A percentile compares a stretch with the other conserved stretches of the same genome.
Evolutionary conservation across 2,329 filamentous ascomycete genomes (phyloP).

Genomic region (Trichoderma gracile): DNA sequence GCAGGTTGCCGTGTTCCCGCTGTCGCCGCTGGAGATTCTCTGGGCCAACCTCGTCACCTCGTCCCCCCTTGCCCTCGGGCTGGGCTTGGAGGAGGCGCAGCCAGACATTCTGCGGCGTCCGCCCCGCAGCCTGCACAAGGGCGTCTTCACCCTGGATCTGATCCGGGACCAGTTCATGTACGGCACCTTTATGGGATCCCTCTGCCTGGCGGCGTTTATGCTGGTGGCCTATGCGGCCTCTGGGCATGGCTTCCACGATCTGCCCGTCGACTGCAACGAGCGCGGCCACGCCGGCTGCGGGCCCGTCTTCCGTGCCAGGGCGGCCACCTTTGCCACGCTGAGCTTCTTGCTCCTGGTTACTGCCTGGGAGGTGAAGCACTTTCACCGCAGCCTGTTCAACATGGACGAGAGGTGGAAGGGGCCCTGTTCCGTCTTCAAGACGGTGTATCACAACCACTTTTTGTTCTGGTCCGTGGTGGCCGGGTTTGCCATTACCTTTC

Average conservation of each 20-base stretch:
- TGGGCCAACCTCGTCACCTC: constrained; percentile 78
- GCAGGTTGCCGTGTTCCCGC: constrained; percentile 64
- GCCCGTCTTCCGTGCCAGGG: constrained; percentile 64
- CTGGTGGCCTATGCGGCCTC: constrained; percentile 55
- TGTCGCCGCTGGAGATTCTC: constrained; percentile 71
- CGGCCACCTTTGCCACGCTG: constrained; percentile 68
- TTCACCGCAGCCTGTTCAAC: constrained; percentile 67
- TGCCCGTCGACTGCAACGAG: constrained; percentile 62
- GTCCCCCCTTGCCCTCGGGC: constrained; percentile 68
- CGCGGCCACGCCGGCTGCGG: constrained; percentile 51
- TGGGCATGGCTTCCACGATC: constrained; percentile 48
- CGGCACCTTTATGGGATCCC: constrained; percentile 61
- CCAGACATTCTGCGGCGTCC: constrained; percentile 67
- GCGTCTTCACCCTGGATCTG: constrained; percentile 65
- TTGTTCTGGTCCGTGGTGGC: constrained; percentile 63
- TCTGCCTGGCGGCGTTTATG: constrained; percentile 63
- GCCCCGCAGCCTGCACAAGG: constrained; percentile 60
- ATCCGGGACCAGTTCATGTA: constrained; percentile 68
- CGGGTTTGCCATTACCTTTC: constrained; percentile 61
- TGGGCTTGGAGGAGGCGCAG: constrained; percentile 69
- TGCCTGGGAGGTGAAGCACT: constrained; percentile 73
- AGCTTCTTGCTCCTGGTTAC: constrained; percentile 69
- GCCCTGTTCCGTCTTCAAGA: constrained; percentile 54
- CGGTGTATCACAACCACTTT: constrained; percentile 70
- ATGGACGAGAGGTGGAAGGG: constrained; percentile 59